A percentile compares a stretch with the other conserved stretches of the same genome.
These are phyloP conservation scores for Ceratocystis alfenasii DNA, from an alignment of 2,329 filamentous ascomycete species.

Conservation along the genomic window DNA sequence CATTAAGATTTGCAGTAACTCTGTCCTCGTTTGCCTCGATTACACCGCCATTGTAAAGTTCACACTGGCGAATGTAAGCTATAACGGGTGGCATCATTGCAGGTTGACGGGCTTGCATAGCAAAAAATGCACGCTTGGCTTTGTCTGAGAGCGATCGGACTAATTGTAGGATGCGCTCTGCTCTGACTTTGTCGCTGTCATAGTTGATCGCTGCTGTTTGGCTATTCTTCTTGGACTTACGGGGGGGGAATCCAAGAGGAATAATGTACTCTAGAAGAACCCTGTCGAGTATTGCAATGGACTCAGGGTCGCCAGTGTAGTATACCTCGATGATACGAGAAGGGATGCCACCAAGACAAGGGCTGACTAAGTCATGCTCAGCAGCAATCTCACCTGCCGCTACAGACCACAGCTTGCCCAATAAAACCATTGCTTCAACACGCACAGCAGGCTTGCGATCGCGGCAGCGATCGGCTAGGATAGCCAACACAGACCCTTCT, in stretches of 20 bases:
- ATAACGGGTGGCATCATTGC: slow-evolving; percentile 61
- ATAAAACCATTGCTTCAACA: slow-evolving; percentile 70
- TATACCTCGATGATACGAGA: slow-evolving; percentile 75
- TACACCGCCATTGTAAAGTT: slow-evolving; percentile 79
- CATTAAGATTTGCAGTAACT: slow-evolving; percentile 58
- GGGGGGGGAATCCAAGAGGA: slow-evolving; percentile 73
- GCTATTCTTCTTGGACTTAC: slow-evolving; percentile 49
- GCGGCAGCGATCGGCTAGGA: slow-evolving; percentile 75
- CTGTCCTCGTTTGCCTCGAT: slow-evolving; percentile 59
- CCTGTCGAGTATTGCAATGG: slow-evolving; percentile 72
- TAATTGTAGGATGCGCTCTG: slow-evolving; percentile 72
- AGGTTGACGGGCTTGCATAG: slow-evolving; percentile 66
- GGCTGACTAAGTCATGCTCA: slow-evolving; percentile 62
- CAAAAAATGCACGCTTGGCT: slow-evolving; percentile 79
- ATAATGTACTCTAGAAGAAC: slow-evolving; percentile 79
- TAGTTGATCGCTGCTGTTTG: slow-evolving; percentile 34
- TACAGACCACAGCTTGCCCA: slow-evolving; percentile 87
- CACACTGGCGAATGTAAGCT: slow-evolving; percentile 71
- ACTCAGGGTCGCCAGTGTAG: slow-evolving; percentile 79
- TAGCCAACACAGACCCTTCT: slow-evolving; percentile 64
- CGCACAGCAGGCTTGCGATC: slow-evolving; percentile 74
- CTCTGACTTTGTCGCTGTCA: slow-evolving; percentile 65
- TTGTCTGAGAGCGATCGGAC: slow-evolving; percentile 64
- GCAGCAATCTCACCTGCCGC: slow-evolving; percentile 75
- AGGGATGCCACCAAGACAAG: slow-evolving; percentile 70